Base-by-base conservation (phyloP, 225 moss, liverwort and hornwort genomes). In the Pleurozium schreberi region DNA sequence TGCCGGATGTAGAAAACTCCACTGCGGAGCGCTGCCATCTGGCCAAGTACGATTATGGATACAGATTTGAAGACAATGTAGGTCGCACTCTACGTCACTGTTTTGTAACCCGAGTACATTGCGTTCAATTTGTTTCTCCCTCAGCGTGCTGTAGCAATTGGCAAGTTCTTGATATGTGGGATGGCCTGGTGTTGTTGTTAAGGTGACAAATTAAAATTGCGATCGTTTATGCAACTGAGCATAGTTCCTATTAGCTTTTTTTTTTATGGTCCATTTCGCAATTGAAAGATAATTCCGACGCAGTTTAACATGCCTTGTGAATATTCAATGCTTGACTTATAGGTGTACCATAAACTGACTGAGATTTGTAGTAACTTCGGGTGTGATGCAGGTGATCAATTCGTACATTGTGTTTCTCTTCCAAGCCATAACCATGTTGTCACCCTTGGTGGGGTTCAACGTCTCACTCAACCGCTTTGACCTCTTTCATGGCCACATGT, bases 401-500 rank as follows among this genome's bases (percentile, higher is more conserved):
- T 84, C 93, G 53, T 99, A 97, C 77, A 92, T 99, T 91, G 95
- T 94, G 19, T 93, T 94, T 81, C 87, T 99, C 12, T 97, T 94
- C 78, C 95, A 95, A 59, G 94, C 96, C 62, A 97, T 99, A 70
- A 90, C 67, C 88, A 79, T 91, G 76, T 94, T 99, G 85, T 92
- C 97, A 81, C 97, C 99, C 67, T 86, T 88, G 50, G 97, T 93
- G 55, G 97, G 96, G 61, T 94, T 99, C 89, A 94, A 97, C 89
- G 93, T 99, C 71, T 96, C 97, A 69, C 93, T 99, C 70, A 95
- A 74, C 90, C 96, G 99, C 88, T 99, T 94, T 80, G 99, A 99
- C 87, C 96, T 99, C 40, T 99, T 97, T 90, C 99, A 97, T 84
- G 99, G 99, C 74, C 97, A 99, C 87, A 95, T 97, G 94, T 99